These are phyloP conservation scores for Irpex sp. DNA, from an alignment of 1,284 basidiomycete species.

Conservation along the genomic window DNA sequence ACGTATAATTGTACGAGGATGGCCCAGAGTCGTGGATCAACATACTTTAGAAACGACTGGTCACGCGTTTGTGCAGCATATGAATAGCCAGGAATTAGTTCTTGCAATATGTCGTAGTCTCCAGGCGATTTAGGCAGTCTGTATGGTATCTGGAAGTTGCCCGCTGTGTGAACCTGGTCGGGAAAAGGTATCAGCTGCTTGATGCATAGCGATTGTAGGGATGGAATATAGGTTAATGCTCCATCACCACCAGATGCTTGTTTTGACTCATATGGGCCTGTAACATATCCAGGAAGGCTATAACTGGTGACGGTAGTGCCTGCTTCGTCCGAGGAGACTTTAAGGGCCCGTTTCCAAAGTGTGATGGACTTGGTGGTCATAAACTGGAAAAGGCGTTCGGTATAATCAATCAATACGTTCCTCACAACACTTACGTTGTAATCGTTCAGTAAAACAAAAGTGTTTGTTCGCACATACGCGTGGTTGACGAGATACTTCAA, in stretches of 20 bases:
- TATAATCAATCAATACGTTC: not conserved
- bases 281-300: conserved; percentile 22
- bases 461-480: not conserved
- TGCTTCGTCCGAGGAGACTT: conserved; percentile 31
- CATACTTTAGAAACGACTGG: conserved; percentile 15
- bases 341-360: conserved; percentile 22
- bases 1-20: conserved; percentile 55
- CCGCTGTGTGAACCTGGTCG: conserved; percentile 34
- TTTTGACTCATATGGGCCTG: conserved; percentile 22
- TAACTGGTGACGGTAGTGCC: conserved; percentile 31
- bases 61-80: conserved; percentile 21
- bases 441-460: not conserved
- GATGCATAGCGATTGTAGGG: conserved; percentile 39
- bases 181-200: conserved; percentile 31
- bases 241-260: not conserved
- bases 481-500: not conserved
- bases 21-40: conserved; percentile 62
- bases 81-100: conserved; percentile 30
- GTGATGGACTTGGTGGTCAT: conserved; percentile 25
- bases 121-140: conserved; percentile 16
- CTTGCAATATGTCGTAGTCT: conserved; percentile 32
- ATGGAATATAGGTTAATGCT: conserved; percentile 30
- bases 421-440: not conserved
- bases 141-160: conserved; percentile 28
- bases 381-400: not conserved